Percentiles rank a stretch among this genome's conserved stretches.
Evolutionary conservation across 768 basidiomycete genomes (phyloP).

Genomic region (Leccinum broughii): DNA sequence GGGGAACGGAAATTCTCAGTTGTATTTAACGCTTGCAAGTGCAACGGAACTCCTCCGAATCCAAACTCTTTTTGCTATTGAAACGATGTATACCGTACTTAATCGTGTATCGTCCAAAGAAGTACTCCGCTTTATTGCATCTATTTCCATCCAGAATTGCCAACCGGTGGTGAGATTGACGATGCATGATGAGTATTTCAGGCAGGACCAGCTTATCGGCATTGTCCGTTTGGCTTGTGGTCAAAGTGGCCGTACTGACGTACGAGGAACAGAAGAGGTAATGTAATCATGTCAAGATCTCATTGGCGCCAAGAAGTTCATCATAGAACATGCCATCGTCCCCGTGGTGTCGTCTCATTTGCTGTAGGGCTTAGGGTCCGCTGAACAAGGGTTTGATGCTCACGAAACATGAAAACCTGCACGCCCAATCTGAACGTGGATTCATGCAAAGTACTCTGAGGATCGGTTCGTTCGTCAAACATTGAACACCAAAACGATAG

Average conservation of each 20-base stretch:
- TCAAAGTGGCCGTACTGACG: constrained; percentile 13
- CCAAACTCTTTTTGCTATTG: background rate
- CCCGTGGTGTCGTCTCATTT: constrained; percentile 67
- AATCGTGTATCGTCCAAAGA: background rate
- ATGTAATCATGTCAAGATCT: constrained; percentile 84
- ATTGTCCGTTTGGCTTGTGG: background rate
- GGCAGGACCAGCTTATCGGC: constrained; percentile 72
- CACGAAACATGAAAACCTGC: constrained; percentile 37
- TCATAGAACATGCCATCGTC: constrained; percentile 62
- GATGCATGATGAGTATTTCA: constrained; percentile 73
- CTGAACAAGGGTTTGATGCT: constrained; percentile 72
- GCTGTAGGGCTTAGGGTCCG: constrained; percentile 61
- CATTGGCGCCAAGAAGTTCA: constrained; percentile 73
- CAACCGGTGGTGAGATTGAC: constrained; percentile 59
- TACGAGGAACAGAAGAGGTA: constrained; percentile 45
- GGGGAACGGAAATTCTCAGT: background rate
- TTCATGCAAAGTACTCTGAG: background rate
- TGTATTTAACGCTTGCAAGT: background rate
- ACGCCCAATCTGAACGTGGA: background rate
- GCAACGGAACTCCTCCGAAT: background rate
- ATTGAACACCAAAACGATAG: background rate
- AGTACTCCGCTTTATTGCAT: background rate
- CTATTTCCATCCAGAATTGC: constrained; percentile 57
- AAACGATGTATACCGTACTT: too few species aligned
- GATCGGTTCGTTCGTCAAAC: background rate